These are phyloP conservation scores for Botrytis fragariae DNA, from an alignment of 2,329 filamentous ascomycete species.

Conservation along the genomic window DNA sequence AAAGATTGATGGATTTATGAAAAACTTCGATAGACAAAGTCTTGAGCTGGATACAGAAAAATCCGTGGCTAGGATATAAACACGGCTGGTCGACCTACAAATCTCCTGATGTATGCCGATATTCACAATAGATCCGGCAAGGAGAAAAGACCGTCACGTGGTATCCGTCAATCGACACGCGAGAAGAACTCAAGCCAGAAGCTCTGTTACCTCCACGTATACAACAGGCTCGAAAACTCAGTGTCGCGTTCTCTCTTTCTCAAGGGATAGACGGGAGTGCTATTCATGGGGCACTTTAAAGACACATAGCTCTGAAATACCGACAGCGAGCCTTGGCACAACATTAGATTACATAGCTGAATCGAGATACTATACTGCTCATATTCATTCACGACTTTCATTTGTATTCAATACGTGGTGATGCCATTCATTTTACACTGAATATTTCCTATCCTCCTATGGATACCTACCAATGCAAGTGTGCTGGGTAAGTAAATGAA, in stretches of 20 bases:
- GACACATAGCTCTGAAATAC: neutral
- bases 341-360: neutral
- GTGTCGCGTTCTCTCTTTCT: neutral
- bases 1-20: neutral
- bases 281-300: too few species aligned
- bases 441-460: neutral
- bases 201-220: neutral
- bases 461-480: neutral
- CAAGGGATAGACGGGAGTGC: too few species aligned
- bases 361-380: neutral
- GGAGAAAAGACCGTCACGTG: neutral
- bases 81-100: neutral
- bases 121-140: neutral
- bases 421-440: neutral
- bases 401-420: neutral
- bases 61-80: too few species aligned
- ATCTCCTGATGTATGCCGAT: neutral
- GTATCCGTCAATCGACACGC: neutral
- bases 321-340: neutral
- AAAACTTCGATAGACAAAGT: too few species aligned
- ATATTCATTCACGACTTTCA: neutral
- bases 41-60: neutral
- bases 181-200: neutral
- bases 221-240: fast-evolving
- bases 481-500: neutral